phyloP scores from a whole-genome alignment of 768 basidiomycete species.

The Phanerochaete carnosa region DNA sequence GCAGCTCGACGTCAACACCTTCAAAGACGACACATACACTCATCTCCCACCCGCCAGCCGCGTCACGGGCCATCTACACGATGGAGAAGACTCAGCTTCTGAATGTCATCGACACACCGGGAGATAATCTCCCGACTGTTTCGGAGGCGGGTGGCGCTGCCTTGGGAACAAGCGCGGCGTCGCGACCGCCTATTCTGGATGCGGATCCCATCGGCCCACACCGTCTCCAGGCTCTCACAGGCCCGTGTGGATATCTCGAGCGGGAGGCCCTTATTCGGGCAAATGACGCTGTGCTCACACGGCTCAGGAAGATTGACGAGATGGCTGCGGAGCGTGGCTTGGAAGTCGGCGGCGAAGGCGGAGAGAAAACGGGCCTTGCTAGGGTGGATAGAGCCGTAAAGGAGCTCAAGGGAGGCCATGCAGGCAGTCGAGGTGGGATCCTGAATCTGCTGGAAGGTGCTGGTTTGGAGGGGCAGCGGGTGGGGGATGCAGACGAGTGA shows the following conservation, averaged over 20 bases:
- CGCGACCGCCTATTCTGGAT: background rate
- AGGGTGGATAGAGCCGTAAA: conserved; percentile 46
- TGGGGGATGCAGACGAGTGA: background rate
- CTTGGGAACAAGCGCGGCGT: background rate
- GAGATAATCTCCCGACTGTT: background rate
- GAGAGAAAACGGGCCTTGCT: conserved; percentile 40
- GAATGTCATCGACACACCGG: conserved; percentile 28
- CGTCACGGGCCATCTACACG: conserved; percentile 40
- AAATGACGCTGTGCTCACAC: conserved; percentile 45
- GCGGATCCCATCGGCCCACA: background rate
- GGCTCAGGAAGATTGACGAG: conserved; percentile 51
- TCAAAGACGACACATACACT: conserved; percentile 29
- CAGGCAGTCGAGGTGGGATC: conserved; percentile 33
- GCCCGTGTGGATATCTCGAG: conserved; percentile 6
- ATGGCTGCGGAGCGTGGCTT: conserved; percentile 37
- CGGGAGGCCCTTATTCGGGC: conserved; percentile 39
- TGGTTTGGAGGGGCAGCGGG: conserved; percentile 9
- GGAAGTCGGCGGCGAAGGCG: conserved; percentile 40
- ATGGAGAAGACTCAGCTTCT: conserved; percentile 40
- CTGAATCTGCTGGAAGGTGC: conserved; percentile 46
- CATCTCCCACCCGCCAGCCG: conserved; percentile 28
- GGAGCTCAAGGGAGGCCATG: conserved; percentile 23
- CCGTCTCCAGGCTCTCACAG: background rate
- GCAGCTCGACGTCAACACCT: background rate
- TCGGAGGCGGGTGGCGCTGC: background rate